Percentiles rank a stretch among this genome's conserved stretches.
phyloP scores from a whole-genome alignment of 2,329 filamentous ascomycete genomes.

The Pseudonectria buxi region DNA sequence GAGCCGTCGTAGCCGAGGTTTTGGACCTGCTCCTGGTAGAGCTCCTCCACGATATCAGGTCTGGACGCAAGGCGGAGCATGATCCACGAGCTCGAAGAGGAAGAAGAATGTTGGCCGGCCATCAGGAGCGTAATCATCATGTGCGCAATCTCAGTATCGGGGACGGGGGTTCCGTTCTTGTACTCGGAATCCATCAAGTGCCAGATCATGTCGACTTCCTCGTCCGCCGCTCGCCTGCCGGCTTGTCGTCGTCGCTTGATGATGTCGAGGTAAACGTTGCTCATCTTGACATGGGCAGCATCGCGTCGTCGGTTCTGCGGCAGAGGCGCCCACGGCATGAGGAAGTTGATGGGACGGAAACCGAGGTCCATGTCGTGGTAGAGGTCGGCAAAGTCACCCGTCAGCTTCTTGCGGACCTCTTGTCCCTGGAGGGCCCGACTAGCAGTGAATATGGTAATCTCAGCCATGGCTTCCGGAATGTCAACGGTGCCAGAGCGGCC shows the following conservation, averaged over 20 bases:
- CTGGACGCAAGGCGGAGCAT: constrained; percentile 71
- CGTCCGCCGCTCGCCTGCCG: constrained; percentile 40
- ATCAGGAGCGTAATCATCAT: constrained; percentile 94
- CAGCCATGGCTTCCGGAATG: constrained; percentile 68
- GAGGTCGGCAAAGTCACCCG: constrained; percentile 67
- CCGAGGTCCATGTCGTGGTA: constrained; percentile 90
- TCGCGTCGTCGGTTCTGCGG: constrained; percentile 84
- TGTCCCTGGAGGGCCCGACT: constrained; percentile 82
- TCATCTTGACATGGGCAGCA: constrained; percentile 70
- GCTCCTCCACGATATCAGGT: constrained; percentile 71
- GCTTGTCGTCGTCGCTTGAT: constrained; percentile 70
- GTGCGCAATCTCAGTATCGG: constrained; percentile 78
- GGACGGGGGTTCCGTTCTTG: constrained; percentile 73
- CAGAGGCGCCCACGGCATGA: constrained; percentile 79
- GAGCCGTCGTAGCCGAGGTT: constrained; percentile 69
- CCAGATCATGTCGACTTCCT: constrained; percentile 74
- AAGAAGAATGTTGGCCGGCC: constrained; percentile 86
- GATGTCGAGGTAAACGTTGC: constrained; percentile 75
- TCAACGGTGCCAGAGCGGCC: constrained; percentile 61
- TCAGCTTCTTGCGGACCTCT: constrained; percentile 78
- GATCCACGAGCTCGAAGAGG: constrained; percentile 79
- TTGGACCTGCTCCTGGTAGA: constrained; percentile 74
- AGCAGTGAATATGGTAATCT: constrained; percentile 86
- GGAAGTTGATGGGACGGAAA: constrained; percentile 84
- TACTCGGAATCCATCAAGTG: constrained; percentile 80